Evolutionary conservation across 306 rosid species (phyloP).

Genomic region (Medicago lupulina): DNA sequence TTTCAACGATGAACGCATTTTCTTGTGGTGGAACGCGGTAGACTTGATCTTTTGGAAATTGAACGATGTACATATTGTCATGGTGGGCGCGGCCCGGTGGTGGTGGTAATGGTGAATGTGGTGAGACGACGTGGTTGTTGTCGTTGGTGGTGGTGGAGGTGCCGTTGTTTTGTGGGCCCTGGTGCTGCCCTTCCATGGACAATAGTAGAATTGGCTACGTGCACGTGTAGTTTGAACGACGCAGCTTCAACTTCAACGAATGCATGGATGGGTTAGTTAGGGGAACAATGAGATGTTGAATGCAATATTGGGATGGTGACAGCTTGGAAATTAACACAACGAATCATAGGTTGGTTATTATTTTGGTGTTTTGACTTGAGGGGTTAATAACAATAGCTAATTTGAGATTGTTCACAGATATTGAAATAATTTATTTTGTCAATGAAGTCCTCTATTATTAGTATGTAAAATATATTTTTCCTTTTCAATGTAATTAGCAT

Average conservation of each 20-base stretch:
- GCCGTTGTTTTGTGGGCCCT: background rate
- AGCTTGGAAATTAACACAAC: conserved; percentile 38
- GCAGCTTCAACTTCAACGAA: conserved; percentile 23
- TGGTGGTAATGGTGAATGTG: background rate
- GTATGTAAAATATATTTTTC: too few species aligned
- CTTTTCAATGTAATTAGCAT: too few species aligned
- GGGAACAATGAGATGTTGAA: background rate
- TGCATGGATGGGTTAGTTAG: conserved; percentile 41
- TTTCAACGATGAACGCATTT: conserved; percentile 54
- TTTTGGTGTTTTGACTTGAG: background rate
- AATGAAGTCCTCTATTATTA: background rate
- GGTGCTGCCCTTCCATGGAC: conserved; percentile 61
- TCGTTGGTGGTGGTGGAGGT: background rate
- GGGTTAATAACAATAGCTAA: background rate
- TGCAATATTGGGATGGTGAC: background rate
- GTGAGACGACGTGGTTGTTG: background rate
- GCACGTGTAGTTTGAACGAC: background rate
- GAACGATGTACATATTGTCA: conserved; percentile 64
- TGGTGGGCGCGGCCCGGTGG: background rate
- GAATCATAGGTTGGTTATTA: background rate
- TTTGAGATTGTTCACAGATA: background rate
- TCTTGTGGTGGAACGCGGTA: conserved; percentile 66
- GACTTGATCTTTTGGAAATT: conserved; percentile 69
- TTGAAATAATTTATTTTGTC: background rate
- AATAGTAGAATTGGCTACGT: conserved; percentile 25